A percentile compares a stretch with the other conserved stretches of the same genome.
Conservation (phyloP, 2,329 filamentous ascomycete species). For the Dactylellina haptotyla region DNA sequence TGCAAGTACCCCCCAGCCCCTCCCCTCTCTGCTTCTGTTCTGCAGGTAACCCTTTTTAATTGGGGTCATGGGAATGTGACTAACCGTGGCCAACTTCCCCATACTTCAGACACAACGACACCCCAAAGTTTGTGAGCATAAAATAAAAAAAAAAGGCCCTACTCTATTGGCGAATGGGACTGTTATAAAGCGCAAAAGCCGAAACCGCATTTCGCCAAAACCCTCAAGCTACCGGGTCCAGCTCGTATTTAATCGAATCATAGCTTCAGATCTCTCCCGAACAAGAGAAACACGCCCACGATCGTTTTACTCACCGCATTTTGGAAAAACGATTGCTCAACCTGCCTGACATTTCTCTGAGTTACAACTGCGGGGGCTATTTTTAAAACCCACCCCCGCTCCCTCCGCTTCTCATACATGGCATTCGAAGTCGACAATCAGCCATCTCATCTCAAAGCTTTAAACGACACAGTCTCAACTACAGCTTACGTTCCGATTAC, state of each 20-base stretch:
- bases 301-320: neutral
- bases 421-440: slow-evolving; percentile 43
- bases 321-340: neutral
- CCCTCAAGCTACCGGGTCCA: neutral
- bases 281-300: neutral
- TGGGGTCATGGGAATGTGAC: slow-evolving; percentile 40
- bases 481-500: slow-evolving; percentile 45
- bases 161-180: slow-evolving; percentile 34
- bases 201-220: slow-evolving; percentile 17
- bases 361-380: neutral
- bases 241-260: no score
- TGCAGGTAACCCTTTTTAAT: slow-evolving; percentile 29
- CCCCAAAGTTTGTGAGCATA: no score
- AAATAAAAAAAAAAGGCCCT: slow-evolving; percentile 26
- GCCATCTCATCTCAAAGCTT: slow-evolving; percentile 43
- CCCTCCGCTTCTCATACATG: slow-evolving; percentile 24
- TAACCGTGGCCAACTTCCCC: slow-evolving; percentile 49
- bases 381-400: neutral
- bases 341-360: neutral
- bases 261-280: neutral
- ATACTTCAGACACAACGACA: slow-evolving; percentile 12
- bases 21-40: no score
- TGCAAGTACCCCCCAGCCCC: slow-evolving; percentile 16
- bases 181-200: slow-evolving; percentile 42
- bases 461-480: slow-evolving; percentile 37